Conservation (phyloP, 2,329 filamentous ascomycete genomes). For the Fusarium verticillioides region DNA sequence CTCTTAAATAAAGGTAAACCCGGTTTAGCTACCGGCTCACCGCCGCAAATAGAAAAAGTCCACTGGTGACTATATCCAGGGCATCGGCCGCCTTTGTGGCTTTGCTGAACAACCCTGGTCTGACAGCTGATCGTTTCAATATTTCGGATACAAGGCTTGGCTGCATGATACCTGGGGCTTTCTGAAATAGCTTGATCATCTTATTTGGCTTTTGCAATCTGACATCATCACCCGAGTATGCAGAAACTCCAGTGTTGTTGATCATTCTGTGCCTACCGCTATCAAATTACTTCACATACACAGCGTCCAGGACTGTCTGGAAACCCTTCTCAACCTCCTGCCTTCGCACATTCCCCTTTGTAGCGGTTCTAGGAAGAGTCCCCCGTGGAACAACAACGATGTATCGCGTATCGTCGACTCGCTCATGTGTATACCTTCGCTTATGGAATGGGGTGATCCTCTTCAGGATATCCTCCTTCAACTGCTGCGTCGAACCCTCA, state of each 20-base stretch:
- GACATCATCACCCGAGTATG: neutral
- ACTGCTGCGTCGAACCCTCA: neutral
- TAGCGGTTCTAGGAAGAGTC: conserved; percentile 27
- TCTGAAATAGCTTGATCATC: fast-evolving
- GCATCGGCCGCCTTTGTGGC: neutral
- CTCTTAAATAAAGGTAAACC: neutral
- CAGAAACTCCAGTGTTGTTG: neutral
- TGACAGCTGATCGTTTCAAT: too few species aligned
- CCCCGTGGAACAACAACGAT: conserved; percentile 30
- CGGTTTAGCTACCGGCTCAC: neutral
- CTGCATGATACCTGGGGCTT: neutral
- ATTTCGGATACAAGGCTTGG: neutral
- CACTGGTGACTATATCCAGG: neutral
- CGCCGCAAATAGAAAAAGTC: neutral
- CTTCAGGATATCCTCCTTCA: conserved; percentile 22
- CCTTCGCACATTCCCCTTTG: conserved; percentile 36
- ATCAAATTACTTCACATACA: neutral
- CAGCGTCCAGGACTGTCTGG: neutral
- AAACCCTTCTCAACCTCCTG: conserved; percentile 21
- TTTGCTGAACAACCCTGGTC: neutral
- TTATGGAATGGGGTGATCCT: conserved; percentile 37
- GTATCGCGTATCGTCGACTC: conserved; percentile 23
- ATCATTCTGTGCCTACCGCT: neutral
- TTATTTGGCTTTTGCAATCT: neutral
- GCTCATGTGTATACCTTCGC: conserved; percentile 37